Base-by-base conservation (phyloP, 2,329 filamentous ascomycete genomes). In the Alternaria conjuncta region DNA sequence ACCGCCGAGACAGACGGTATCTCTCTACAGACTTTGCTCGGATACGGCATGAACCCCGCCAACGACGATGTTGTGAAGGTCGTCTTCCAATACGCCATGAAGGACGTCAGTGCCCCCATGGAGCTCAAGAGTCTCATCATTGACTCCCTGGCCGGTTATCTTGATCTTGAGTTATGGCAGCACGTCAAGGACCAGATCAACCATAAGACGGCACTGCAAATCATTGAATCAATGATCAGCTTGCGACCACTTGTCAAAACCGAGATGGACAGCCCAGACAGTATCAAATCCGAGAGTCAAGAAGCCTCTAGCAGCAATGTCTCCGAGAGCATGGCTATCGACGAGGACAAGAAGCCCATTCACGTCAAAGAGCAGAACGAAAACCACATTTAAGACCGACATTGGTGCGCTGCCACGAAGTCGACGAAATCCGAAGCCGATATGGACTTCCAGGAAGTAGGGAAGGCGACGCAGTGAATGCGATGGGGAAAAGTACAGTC, bases 51-150 rank as follows among this genome's bases (percentile, higher is more conserved):
- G 10, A 8, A 8, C 0, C 10, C 11, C 25, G 7, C 25, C 6
- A 15, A 13, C 6, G 44, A 68, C 8, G 45, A 68, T 9, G 46
- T 66, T 1, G 57, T 74, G 0, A 21, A 41, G 1, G 61, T 65
- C 3, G 58, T 75, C 2, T 74, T 78, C 63, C 26, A 56, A 0
- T 67, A 68, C 21, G 71, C 73, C 0, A 58, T 75, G n/a, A 54
- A 58, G 3, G 55, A 70, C 8, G n/a, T 65, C 0, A 55, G 56
- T 1, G 44, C 70, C 0, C 71, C 71, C 0, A n/a, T 41, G 3
- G 32, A 57, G 13, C 68, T 77, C 4, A 55, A 62, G 5, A 5
- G 62, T 0, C 61, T 76, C 0, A 62, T 75, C 15, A 54, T 72
- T 4, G 23, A 69, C 5, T 57, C 66, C 1, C 45, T 77, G 1